Base-by-base conservation (phyloP, 2,329 filamentous ascomycete genomes). In the Epicoccum sorghinum region DNA sequence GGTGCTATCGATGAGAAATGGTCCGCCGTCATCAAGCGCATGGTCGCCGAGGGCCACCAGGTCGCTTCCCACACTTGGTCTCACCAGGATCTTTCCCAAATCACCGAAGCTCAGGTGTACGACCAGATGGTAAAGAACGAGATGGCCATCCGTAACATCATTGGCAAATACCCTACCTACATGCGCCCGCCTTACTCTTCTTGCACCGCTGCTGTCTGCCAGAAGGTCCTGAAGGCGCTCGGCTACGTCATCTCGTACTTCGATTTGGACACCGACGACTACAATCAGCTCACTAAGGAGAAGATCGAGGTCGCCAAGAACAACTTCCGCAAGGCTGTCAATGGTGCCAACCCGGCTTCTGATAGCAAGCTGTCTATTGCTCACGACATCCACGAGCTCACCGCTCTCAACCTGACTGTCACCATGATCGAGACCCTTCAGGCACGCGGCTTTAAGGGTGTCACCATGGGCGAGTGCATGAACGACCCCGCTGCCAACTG, bases 211-310 rank as follows among this genome's bases (percentile, higher is more conserved):
- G 30, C 24, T 4, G 71, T 66, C 3, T 80, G 78, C 65, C 66
- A 71, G 61, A 57, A 62, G n/a, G 68, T 75, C 41, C 59, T 78
- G 60, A 61, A 71, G 10, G 66, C 61, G 35, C 68, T 86, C 43
- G 82, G 82, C 48, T 86, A 86, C 74, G 83, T 84, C 59, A 77
- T 86, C 60, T 81, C 84, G 57, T 86, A 83, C 60, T 79, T 86
- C 64, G 82, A 87, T 59, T 71, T 87, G 32, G 84, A 87, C 63
- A 80, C 84, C 2, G 80, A 83, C 35, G 54, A 72, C 52, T 73
- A 73, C 55, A 65, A 69, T 49, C 64, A 74, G 23, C 55, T 69
- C 36, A 67, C 64, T 3, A 58, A 58, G 3, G 59, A 65, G 24
- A 57, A 62, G 49, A 73, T 73, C n/a, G 60, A 69, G 47, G 64